Base-by-base conservation (phyloP, 345 rosid genomes). In the Eucalyptus microcorys region DNA sequence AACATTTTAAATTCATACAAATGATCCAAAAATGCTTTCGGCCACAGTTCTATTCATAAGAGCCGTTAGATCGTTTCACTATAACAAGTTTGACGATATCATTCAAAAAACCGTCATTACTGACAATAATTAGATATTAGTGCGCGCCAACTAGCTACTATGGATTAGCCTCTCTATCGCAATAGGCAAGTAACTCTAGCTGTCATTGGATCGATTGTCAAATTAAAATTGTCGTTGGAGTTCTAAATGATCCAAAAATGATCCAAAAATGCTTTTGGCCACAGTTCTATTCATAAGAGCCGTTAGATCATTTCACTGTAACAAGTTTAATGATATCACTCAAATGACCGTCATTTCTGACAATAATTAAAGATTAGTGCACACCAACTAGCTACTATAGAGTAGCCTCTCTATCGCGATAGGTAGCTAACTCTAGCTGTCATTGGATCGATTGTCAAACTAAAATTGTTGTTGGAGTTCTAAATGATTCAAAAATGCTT, bases 391-490 rank as follows among this genome's bases (percentile, higher is more conserved):
- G 52, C 19, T 49, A 49, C 19, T 49, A 49, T 49, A 15, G 5
- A 49, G 2, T 49, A 15, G 52, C 19, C 34, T 61, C 1, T 49
- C 1, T 49, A 49, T 49, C 3, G 0, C 52, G 0, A 15, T 49
- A 15, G 52, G 19, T 1, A 49, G 3, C 52, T 49, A 49, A 49
- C 52, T 49, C 52, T 49, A 49, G 19, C 3, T 49, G 0, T 49
- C 52, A 49, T 49, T 49, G 52, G 52, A 49, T 49, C 7, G 19
- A 49, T 2, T 49, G 52, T 49, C 19, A 49, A 49, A 49, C 15
- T 49, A 15, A 49, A 15, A 49, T 49, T 49, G 52, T 5, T 0
- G 0, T 49, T 49, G 52, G 52, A 49, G 52, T 49, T 49, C 52
- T 49, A 49, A 49, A 49, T 49, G 19, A 15, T 49, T 6, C 52